These are phyloP conservation scores for Microstegium vimineum DNA, from an alignment of 176 grass and related monocot species.

Conservation along the genomic window DNA sequence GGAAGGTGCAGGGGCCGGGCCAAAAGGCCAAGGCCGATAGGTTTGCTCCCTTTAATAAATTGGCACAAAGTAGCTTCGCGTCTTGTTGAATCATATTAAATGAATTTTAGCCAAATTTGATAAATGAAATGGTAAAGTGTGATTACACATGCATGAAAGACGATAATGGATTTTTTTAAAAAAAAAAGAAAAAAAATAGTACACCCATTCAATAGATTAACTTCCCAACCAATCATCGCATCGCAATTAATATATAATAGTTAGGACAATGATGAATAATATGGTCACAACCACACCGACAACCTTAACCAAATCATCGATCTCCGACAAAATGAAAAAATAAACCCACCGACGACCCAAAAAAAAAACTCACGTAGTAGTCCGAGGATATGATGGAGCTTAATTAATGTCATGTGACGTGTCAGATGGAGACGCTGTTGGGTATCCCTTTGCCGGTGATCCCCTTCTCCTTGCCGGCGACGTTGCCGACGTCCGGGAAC, in stretches of 20 bases:
- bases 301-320: background rate
- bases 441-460: slow-evolving; percentile 93
- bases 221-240: background rate
- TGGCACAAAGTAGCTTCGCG: no score
- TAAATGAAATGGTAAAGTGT: no score
- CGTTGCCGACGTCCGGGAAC: slow-evolving; percentile 59
- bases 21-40: no score
- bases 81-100: no score
- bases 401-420: background rate
- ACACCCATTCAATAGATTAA: background rate
- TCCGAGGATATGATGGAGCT: background rate
- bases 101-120: no score
- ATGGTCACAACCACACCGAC: background rate
- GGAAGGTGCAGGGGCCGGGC: no score
- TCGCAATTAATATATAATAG: background rate
- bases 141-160: no score
- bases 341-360: background rate
- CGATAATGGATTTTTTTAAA: no score
- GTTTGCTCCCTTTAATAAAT: no score
- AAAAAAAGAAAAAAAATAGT: no score
- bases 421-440: slow-evolving; percentile 85
- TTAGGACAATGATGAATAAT: background rate
- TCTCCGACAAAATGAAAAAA: background rate
- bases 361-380: background rate
- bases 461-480: slow-evolving; percentile 52